These are phyloP conservation scores for Ophiostoma sp. DNA, from an alignment of 2,329 filamentous ascomycete species.

Conservation along the genomic window DNA sequence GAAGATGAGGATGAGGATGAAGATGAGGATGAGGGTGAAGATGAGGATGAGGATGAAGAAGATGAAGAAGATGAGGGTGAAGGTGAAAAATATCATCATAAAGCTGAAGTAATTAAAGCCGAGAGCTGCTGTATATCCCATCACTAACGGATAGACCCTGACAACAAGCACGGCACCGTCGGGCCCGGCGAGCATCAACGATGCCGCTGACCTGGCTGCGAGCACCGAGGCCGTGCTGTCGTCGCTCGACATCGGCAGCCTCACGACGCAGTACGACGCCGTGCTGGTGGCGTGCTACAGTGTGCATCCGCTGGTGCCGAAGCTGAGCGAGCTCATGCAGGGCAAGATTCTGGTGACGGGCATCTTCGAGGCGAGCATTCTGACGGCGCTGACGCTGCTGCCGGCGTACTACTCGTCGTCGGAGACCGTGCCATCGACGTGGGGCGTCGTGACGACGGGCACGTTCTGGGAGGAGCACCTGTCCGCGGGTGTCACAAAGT, in stretches of 20 bases:
- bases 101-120: too few relatives aligned
- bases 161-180: slow-evolving; percentile 61
- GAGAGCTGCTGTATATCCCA: too few relatives aligned
- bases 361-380: slow-evolving; percentile 81
- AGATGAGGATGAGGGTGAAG: too few relatives aligned
- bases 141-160: not conserved
- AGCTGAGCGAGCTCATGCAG: slow-evolving; percentile 40
- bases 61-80: too few relatives aligned
- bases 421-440: slow-evolving; percentile 39
- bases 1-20: too few relatives aligned
- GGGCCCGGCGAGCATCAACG: slow-evolving; percentile 72
- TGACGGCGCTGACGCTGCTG: slow-evolving; percentile 54
- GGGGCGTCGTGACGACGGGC: slow-evolving; percentile 87
- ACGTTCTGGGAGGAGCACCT: slow-evolving; percentile 75
- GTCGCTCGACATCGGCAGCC: slow-evolving; percentile 40
- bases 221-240: slow-evolving; percentile 59
- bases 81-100: too few relatives aligned
- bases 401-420: slow-evolving; percentile 29
- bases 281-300: slow-evolving; percentile 87
- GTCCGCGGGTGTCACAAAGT: slow-evolving; percentile 55
- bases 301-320: slow-evolving; percentile 67
- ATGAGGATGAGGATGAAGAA: too few relatives aligned
- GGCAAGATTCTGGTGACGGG: slow-evolving; percentile 57
- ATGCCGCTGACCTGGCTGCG: slow-evolving; percentile 58
- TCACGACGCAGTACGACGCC: slow-evolving; percentile 56